Conservation (phyloP, 148 eudicot species). For the Fallopia convolvulus region DNA sequence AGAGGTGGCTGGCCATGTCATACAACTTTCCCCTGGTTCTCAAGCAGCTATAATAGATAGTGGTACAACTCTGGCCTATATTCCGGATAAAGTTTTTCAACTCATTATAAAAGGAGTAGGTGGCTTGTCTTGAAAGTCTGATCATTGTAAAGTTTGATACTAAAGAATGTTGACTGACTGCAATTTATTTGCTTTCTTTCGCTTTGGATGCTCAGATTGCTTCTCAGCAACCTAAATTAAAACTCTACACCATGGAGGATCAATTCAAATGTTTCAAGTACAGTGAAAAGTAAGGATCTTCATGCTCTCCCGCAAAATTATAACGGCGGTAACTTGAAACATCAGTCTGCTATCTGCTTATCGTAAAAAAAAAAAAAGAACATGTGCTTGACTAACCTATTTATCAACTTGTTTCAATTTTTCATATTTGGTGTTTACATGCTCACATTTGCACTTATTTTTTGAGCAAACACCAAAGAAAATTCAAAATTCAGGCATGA, state of each 20-base stretch:
- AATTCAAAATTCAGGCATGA: not conserved
- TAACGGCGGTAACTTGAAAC: not conserved
- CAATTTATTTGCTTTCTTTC: not conserved
- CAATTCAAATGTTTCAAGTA: constrained; percentile 69
- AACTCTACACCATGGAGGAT: constrained; percentile 44
- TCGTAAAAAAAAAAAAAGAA: not conserved
- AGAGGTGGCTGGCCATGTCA: constrained; percentile 57
- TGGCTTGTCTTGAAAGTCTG: constrained; percentile 9
- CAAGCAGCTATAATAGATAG: constrained; percentile 61
- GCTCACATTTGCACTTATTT: not conserved
- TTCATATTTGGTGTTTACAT: not conserved
- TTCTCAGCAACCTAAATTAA: constrained; percentile 45
- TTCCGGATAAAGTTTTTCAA: constrained; percentile 53
- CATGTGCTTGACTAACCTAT: not conserved
- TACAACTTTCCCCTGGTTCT: constrained; percentile 38
- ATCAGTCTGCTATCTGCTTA: not conserved
- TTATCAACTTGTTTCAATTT: not conserved
- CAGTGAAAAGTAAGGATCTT: constrained; percentile 19
- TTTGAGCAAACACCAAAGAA: not conserved
- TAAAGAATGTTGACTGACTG: not conserved
- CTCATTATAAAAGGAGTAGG: constrained; percentile 44
- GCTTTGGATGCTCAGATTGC: constrained; percentile 31
- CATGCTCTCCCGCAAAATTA: not conserved
- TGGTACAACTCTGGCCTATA: constrained; percentile 92
- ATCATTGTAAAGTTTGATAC: not conserved